These are phyloP conservation scores for Globisporangium recalcitrans DNA, from an alignment of 352 stramenopile genomes.

Conservation along the genomic window DNA sequence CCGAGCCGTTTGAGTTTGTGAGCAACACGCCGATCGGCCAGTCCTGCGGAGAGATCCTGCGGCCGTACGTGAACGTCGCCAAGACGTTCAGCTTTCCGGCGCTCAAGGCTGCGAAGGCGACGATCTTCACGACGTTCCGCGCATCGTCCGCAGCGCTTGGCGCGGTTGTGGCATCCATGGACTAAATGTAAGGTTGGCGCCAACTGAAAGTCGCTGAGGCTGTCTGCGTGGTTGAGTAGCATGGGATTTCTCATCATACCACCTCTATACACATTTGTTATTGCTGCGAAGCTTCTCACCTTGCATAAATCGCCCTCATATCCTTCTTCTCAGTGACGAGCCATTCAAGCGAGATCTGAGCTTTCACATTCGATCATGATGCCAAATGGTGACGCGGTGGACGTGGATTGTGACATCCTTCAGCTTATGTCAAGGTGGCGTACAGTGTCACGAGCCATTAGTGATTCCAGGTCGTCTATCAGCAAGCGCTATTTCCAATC, in stretches of 20 bases:
- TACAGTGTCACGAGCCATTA: no score
- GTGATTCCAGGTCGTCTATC: background rate
- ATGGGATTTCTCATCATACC: background rate
- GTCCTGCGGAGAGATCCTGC: constrained; percentile 41
- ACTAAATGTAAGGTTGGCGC: constrained; percentile 18
- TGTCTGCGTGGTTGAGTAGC: background rate
- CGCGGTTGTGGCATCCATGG: constrained; percentile 61
- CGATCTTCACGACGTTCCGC: constrained; percentile 63
- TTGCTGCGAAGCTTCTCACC: background rate
- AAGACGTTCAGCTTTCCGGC: constrained; percentile 65
- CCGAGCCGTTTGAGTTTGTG: constrained; percentile 71
- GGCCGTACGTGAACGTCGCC: constrained; percentile 66
- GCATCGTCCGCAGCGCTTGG: constrained; percentile 64
- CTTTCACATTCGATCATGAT: background rate
- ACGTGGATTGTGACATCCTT: background rate
- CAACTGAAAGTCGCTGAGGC: background rate
- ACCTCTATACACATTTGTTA: background rate
- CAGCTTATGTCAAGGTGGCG: no score
- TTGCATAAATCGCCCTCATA: background rate
- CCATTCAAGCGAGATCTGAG: background rate
- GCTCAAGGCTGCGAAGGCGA: constrained; percentile 57
- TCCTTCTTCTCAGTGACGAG: background rate
- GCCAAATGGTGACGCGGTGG: background rate
- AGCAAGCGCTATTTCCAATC: background rate
- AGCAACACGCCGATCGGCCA: constrained; percentile 57